Evolutionary conservation across 2,329 filamentous ascomycete species (phyloP).

Genomic region (Aspergillus caelatus): DNA sequence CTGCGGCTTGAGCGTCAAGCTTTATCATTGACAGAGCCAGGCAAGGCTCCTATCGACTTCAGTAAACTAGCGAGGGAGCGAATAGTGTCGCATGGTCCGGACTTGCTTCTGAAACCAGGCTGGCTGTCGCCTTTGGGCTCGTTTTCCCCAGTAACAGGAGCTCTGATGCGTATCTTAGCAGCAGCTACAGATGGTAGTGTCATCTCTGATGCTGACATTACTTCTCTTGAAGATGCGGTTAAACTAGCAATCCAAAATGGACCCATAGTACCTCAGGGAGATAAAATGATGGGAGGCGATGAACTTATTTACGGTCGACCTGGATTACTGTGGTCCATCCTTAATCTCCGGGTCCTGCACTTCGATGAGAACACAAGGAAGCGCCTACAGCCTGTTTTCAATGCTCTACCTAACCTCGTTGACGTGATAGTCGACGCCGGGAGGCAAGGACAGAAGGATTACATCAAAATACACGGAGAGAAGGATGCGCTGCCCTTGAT

Average conservation of each 20-base stretch:
- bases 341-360: conserved; percentile 36
- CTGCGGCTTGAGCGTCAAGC: conserved; percentile 42
- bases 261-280: conserved; percentile 27
- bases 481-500: conserved; percentile 41
- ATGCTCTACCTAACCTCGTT: conserved; percentile 34
- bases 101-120: conserved; percentile 29
- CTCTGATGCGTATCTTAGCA: conserved; percentile 22
- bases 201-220: conserved; percentile 32
- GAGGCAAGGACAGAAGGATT: conserved; percentile 33
- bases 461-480: conserved; percentile 32
- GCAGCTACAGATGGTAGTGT: conserved; percentile 15
- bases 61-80: conserved; percentile 31
- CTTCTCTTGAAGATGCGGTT: conserved; percentile 31
- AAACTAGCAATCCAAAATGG: conserved; percentile 34
- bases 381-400: conserved; percentile 28
- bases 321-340: conserved; percentile 39
- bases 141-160: conserved; percentile 30
- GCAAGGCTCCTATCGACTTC: conserved; percentile 25
- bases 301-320: conserved; percentile 44
- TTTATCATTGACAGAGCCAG: conserved; percentile 23
- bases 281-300: conserved; percentile 37
- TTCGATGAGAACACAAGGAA: conserved; percentile 24
- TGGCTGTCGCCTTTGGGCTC: conserved; percentile 40
- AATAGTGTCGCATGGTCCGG: conserved; percentile 27
- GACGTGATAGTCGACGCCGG: conserved; percentile 38